Evolutionary conservation across 2,329 filamentous ascomycete genomes (phyloP), one percentile per base, ranked within the genome.

Genomic region (Sordariomycetes sp.): DNA sequence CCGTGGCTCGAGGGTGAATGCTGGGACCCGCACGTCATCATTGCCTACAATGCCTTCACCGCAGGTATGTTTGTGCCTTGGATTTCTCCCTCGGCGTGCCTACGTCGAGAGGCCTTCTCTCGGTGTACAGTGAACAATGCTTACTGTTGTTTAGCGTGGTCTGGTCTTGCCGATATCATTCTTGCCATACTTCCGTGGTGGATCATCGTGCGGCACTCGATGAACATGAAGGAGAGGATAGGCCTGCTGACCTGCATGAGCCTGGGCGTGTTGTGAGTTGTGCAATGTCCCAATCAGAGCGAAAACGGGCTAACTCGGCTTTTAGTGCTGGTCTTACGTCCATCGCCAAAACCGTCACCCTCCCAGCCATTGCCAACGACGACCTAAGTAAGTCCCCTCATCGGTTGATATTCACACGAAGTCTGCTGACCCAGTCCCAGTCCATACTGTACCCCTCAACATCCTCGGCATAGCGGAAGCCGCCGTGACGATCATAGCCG

Each of bases 191-290:
- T 76, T 3, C 74, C 74, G 0, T 74, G 71, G 73, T 69, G 65
- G 37, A 69, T 76, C 11, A 69, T 76, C 46, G 72, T 69, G 71
- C 65, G 65, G 0, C 62, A 73, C 18, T 67, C 66, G 7, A 74
- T 76, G 69, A 71, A 66, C 57, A 64, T 62, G 28, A 71, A 69
- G 60, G 74, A 76, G 55, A 73, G 74, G 58, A 59, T 73, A n/a
- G 72, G 74, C 3, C 71, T 74, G 0, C 61, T 70, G 7, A 61
- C 72, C 1, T 73, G 73, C 8, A 75, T 76, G 74, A 73, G 71
- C 60, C 70, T 76, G 65, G 74, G 74, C 1, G 59, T 76, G 1
- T 72, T 76, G 71, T 73, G 63, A 62, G 69, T 59, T 16, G 11
- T 24, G 3, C 22, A 18, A 24, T 1, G 6, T 50, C 46, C 22